A percentile compares a stretch with the other conserved stretches of the same genome.
Evolutionary conservation across 805 yeast species (phyloP).

Genomic region (Saturnispora halmiae): DNA sequence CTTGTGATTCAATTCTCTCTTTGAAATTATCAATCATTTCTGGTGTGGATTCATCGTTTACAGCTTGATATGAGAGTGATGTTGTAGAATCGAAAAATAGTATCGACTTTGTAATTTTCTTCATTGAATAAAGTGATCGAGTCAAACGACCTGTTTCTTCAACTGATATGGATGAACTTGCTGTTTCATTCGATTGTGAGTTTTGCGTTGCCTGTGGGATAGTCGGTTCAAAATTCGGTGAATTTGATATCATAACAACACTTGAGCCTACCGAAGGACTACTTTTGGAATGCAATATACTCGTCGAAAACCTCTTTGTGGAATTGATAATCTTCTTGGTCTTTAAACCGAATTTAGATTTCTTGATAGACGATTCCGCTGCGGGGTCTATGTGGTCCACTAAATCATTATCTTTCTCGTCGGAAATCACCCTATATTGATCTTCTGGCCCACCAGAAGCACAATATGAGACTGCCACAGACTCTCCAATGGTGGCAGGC

Average conservation of each 20-base stretch:
- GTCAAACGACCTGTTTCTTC: conserved; percentile 12
- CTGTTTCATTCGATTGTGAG: background rate
- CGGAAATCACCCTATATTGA: too few relatives aligned
- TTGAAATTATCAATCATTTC: background rate
- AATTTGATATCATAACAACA: background rate
- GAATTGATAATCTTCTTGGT: background rate
- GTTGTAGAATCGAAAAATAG: conserved; percentile 11
- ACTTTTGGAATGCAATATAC: background rate
- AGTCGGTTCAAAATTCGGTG: background rate
- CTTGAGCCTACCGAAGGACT: background rate
- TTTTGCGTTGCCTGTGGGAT: background rate
- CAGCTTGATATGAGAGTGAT: background rate
- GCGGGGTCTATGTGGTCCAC: too few relatives aligned
- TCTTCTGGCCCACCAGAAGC: background rate
- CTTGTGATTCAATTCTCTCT: background rate
- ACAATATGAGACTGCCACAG: background rate
- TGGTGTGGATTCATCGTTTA: background rate
- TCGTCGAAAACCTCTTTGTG: conserved; percentile 7
- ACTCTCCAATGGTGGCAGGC: background rate
- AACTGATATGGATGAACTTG: conserved; percentile 11
- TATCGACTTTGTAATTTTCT: conserved; percentile 13
- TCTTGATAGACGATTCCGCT: background rate
- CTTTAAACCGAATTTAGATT: background rate
- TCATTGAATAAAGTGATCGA: conserved; percentile 11
- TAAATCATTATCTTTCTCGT: too few relatives aligned